phyloP scores from a whole-genome alignment of 2,329 filamentous ascomycete species.

The Calonectria ilicicola region DNA sequence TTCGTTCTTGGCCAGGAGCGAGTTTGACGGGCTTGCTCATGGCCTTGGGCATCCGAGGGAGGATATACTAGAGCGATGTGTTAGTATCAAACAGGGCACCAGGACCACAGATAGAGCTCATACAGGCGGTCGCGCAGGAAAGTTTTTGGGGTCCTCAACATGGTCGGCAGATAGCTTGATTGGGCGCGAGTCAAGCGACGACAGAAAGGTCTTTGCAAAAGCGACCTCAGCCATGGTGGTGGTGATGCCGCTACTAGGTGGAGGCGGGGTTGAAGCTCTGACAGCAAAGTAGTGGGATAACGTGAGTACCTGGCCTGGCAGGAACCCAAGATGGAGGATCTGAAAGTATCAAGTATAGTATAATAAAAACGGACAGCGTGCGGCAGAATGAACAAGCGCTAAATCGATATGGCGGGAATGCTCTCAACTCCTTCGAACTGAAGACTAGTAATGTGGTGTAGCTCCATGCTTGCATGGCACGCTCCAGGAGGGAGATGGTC shows the following conservation, averaged over 20 bases:
- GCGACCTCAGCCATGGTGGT: slow-evolving; percentile 80
- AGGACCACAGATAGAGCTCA: slow-evolving; percentile 16
- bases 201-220: slow-evolving; percentile 88
- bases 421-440: slow-evolving; percentile 29
- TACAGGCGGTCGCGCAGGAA: slow-evolving; percentile 83
- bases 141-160: slow-evolving; percentile 85
- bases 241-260: slow-evolving; percentile 21
- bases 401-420: slow-evolving; percentile 6
- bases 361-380: not conserved
- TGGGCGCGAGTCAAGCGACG: slow-evolving; percentile 81
- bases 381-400: not conserved
- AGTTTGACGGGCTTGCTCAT: slow-evolving; percentile 63
- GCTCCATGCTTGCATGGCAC: slow-evolving; percentile 21
- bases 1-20: slow-evolving; percentile 65
- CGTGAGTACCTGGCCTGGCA: not conserved
- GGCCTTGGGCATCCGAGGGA: slow-evolving; percentile 73
- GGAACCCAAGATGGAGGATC: not conserved
- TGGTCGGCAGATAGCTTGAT: slow-evolving; percentile 89
- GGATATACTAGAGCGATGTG: slow-evolving; percentile 68
- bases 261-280: slow-evolving; percentile 38
- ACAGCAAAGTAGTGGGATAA: not conserved
- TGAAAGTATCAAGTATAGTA: not conserved
- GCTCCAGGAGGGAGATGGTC: slow-evolving; percentile 25
- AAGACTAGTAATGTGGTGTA: slow-evolving; percentile 28
- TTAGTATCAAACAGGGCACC: not conserved